Conservation (phyloP, 1,284 basidiomycete genomes). For the Boletus semigastroideus region DNA sequence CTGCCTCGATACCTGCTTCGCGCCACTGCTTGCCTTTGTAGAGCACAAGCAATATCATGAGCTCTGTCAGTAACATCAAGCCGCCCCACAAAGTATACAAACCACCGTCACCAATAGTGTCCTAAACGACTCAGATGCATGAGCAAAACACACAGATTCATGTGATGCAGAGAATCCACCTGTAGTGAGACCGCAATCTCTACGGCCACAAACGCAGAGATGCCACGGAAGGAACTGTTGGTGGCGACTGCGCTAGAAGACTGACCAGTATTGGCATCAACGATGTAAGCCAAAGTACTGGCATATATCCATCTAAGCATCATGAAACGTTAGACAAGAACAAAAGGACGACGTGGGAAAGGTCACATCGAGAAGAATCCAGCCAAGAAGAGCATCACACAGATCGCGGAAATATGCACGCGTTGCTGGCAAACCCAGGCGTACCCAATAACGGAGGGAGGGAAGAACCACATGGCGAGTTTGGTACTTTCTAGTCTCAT, state of each 20-base stretch:
- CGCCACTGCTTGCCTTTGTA: slow-evolving; percentile 43
- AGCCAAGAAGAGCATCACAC: slow-evolving; percentile 60
- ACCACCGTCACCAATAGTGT: slow-evolving; percentile 62
- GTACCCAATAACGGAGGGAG: slow-evolving; percentile 63
- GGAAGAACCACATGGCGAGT: slow-evolving; percentile 53
- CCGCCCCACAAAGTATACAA: slow-evolving; percentile 63
- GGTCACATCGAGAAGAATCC: slow-evolving; percentile 73
- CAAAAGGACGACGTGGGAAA: not conserved
- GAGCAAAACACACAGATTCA: not conserved
- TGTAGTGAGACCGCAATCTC: slow-evolving; percentile 58
- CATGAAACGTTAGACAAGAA: not conserved
- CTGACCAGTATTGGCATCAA: slow-evolving; percentile 75
- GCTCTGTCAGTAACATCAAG: slow-evolving; percentile 42
- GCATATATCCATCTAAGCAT: slow-evolving; percentile 62
- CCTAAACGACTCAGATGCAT: slow-evolving; percentile 25
- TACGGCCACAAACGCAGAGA: slow-evolving; percentile 66
- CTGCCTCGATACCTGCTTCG: slow-evolving; percentile 12
- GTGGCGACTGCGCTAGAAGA: slow-evolving; percentile 70
- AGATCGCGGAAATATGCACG: slow-evolving; percentile 63
- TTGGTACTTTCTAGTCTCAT: slow-evolving; percentile 74
- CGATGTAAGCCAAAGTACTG: slow-evolving; percentile 72
- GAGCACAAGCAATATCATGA: slow-evolving; percentile 43
- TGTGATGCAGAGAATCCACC: not conserved
- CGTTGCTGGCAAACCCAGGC: slow-evolving; percentile 76
- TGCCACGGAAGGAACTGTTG: slow-evolving; percentile 70